Conservation (phyloP, 176 grass and related monocot species). For the Poa annua region DNA sequence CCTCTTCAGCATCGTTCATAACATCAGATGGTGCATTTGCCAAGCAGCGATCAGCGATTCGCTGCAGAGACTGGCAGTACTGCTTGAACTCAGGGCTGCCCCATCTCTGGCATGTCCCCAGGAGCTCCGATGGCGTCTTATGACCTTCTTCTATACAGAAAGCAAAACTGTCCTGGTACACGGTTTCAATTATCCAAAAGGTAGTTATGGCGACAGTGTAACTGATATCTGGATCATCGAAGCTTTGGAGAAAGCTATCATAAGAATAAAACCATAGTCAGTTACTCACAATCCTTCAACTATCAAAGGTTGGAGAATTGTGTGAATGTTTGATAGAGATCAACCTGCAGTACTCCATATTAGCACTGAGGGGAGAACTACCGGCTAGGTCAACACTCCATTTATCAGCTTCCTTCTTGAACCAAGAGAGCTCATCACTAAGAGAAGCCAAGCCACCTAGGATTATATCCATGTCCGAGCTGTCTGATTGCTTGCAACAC, state of each 20-base stretch:
- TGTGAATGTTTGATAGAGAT: background rate
- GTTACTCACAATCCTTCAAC: background rate
- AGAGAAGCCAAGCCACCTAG: conserved; percentile 67
- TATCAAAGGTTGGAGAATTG: background rate
- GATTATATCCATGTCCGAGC: conserved; percentile 73
- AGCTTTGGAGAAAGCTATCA: conserved; percentile 73
- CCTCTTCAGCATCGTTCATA: conserved; percentile 61
- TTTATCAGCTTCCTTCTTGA: conserved; percentile 75
- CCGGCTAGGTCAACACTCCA: conserved; percentile 64
- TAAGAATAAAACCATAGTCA: conserved; percentile 10
- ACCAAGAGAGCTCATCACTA: conserved; percentile 73
- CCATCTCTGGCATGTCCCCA: conserved; percentile 83
- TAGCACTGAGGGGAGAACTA: conserved; percentile 60
- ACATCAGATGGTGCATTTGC: conserved; percentile 53
- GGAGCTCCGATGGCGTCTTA: conserved; percentile 63
- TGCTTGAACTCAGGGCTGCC: conserved; percentile 66
- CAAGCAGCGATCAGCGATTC: conserved; percentile 66
- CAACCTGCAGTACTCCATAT: conserved; percentile 76
- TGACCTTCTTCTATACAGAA: conserved; percentile 68
- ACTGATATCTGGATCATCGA: conserved; percentile 57
- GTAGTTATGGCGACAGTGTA: conserved; percentile 61
- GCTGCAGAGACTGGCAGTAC: conserved; percentile 78
- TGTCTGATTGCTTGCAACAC: conserved; percentile 65
- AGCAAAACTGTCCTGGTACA: conserved; percentile 89
- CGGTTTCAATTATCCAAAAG: conserved; percentile 88